These are phyloP conservation scores for Calonectria ilicicola DNA, from an alignment of 2,329 filamentous ascomycete species.

Conservation along the genomic window DNA sequence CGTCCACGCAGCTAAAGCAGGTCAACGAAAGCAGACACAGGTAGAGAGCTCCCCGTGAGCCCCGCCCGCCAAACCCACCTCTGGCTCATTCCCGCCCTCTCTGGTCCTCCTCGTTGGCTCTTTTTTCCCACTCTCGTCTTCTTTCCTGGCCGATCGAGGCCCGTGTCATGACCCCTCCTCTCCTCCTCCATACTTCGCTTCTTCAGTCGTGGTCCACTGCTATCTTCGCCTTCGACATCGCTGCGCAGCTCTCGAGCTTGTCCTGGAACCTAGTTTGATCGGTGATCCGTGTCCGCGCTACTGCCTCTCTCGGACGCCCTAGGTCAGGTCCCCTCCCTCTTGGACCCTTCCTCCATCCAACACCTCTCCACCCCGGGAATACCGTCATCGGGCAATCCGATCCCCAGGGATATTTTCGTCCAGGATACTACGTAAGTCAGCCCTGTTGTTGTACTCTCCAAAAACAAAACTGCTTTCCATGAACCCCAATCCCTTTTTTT, in stretches of 20 bases:
- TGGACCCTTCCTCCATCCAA: constrained; percentile 4
- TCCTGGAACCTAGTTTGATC: neutral
- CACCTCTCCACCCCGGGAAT: constrained; percentile 18
- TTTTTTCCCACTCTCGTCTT: constrained; percentile 13
- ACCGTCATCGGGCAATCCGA: constrained; percentile 28
- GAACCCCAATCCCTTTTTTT: neutral
- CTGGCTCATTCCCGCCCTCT: constrained; percentile 23
- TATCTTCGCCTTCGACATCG: neutral
- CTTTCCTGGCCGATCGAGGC: constrained; percentile 25
- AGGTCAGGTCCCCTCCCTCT: neutral
- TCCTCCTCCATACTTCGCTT: constrained; percentile 16
- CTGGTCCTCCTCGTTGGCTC: constrained; percentile 3
- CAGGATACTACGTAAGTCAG: constrained; percentile 25
- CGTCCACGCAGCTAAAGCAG: constrained; percentile 1
- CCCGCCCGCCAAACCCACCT: constrained; percentile 34
- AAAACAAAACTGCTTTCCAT: neutral
- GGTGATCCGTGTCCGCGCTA: constrained; percentile 16
- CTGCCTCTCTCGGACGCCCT: constrained; percentile 9
- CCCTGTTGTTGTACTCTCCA: neutral
- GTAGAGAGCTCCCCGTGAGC: constrained; percentile 14
- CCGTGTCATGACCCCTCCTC: constrained; percentile 35
- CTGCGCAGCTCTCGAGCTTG: neutral
- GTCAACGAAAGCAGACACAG: constrained; percentile 15
- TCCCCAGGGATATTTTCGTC: constrained; percentile 11
- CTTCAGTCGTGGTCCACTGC: neutral